Evolutionary conservation across 2,329 filamentous ascomycete genomes (phyloP).

Genomic region (Trichoderma brevicompactum): DNA sequence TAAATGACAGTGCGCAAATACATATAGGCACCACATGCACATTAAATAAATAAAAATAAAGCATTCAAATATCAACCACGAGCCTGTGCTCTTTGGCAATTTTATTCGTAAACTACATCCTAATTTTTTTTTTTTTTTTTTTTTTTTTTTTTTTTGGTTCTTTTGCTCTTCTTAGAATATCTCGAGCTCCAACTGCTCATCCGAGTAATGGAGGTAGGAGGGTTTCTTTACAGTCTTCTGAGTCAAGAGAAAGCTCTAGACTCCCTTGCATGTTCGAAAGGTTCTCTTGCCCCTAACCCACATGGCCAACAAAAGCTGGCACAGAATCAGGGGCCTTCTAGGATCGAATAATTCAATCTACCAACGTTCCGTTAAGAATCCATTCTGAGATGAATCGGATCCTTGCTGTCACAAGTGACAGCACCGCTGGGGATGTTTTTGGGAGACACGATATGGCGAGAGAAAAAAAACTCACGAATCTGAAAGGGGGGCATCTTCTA

Average conservation of each 20-base stretch:
- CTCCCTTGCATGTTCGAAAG: slow-evolving; percentile 44
- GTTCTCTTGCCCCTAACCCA: slow-evolving; percentile 50
- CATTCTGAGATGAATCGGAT: slow-evolving; percentile 68
- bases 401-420: slow-evolving; percentile 73
- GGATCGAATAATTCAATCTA: slow-evolving; percentile 54
- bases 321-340: slow-evolving; percentile 46
- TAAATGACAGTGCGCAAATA: neutral
- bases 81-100: neutral
- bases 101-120: neutral
- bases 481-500: neutral
- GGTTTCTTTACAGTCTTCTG: no score
- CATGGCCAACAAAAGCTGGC: slow-evolving; percentile 36
- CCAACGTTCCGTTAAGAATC: slow-evolving; percentile 85
- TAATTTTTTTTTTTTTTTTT: neutral
- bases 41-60: neutral
- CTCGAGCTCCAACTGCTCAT: no score
- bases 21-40: neutral
- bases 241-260: neutral
- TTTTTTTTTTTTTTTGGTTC: no score
- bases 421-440: slow-evolving; percentile 65
- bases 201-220: no score
- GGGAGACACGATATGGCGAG: neutral
- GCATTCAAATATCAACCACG: neutral
- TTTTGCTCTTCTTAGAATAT: no score
- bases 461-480: neutral